Conservation (phyloP, 768 basidiomycete genomes). For the Agaricus subrufescens region DNA sequence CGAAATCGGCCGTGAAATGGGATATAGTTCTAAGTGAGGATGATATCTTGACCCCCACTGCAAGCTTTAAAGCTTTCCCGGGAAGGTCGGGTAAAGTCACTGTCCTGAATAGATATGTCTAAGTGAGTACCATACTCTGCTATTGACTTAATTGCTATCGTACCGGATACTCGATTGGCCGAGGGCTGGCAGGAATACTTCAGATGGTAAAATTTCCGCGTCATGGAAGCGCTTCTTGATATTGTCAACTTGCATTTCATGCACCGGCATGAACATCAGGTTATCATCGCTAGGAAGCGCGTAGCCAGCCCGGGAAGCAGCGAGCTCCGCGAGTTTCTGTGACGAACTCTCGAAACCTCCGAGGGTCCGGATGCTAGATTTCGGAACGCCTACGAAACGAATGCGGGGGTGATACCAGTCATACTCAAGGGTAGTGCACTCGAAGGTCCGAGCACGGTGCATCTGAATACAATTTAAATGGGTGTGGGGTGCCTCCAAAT, state of each 20-base stretch:
- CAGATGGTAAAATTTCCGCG: conserved; percentile 34
- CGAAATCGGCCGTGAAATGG: conserved; percentile 53
- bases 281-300: conserved; percentile 20
- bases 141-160: conserved; percentile 1
- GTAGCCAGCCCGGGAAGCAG: conserved; percentile 27
- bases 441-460: conserved; percentile 47
- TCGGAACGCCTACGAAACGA: conserved; percentile 39
- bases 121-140: not conserved
- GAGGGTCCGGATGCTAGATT: conserved; percentile 29
- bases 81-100: conserved; percentile 41
- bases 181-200: conserved; percentile 35
- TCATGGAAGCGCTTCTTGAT: conserved; percentile 38
- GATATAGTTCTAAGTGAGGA: conserved; percentile 56
- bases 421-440: conserved; percentile 29
- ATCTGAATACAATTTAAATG: conserved; percentile 29
- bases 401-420: conserved; percentile 54
- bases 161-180: conserved; percentile 55
- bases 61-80: conserved; percentile 43
- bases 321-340: conserved; percentile 25
- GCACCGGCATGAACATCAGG: conserved; percentile 42
- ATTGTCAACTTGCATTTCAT: conserved; percentile 48
- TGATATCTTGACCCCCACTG: conserved; percentile 54
- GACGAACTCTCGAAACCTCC: conserved; percentile 37
- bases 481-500: not conserved
- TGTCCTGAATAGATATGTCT: conserved; percentile 27